Evolutionary conservation across 768 basidiomycete species (phyloP), one percentile per base, ranked within the genome.

Genomic region (Trametes meyenii): DNA sequence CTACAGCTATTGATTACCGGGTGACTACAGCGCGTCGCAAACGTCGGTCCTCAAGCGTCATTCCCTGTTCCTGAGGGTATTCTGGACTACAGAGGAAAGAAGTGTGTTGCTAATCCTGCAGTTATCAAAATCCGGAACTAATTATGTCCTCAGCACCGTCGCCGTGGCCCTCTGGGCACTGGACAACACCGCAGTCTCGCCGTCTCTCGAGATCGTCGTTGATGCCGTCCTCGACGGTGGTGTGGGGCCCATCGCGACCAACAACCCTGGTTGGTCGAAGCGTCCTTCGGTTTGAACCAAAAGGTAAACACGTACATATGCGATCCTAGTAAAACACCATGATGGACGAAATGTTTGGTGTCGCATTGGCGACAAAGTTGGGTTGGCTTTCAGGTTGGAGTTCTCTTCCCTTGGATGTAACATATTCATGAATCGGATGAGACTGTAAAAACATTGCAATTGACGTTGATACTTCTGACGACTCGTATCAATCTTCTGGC

Each of bases 51-150:
- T 19, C 91, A 94, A 71, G 75, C 81, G 50, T 88, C 85, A 66
- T 94, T 92, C 82, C 90, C 92, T 1, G 90, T 94, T 6, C 92
- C 89, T 46, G 82, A 89, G 70, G 92, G 92, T 1, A 91, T 94
- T 40, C 70, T 94, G 51, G 75, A 92, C 67, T 90, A 89, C 66
- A 77, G 77, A 35, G 92, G 91, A 29, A 73, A 73, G 61, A 93
- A 92, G 90, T 92, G 71, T 64, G 84, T 71, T 42, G 29, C 19
- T 3, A 33, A 17, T 46, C 21, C 24, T 21, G 12, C 13, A 12
- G 45, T 19, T 21, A 16, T 44, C 14, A 23, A 39, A 73, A 74
- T 63, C 92, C 92, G 90, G 90, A 70, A 65, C 84, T 46, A 5
- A 45, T n/a, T 44, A 42, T 23, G 23, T 24, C 5, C n/a, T 43